Evolutionary conservation across 208 protist species (phyloP), one percentile per base, ranked within the genome.

Genomic region (Acanthamoeba castellanii): DNA sequence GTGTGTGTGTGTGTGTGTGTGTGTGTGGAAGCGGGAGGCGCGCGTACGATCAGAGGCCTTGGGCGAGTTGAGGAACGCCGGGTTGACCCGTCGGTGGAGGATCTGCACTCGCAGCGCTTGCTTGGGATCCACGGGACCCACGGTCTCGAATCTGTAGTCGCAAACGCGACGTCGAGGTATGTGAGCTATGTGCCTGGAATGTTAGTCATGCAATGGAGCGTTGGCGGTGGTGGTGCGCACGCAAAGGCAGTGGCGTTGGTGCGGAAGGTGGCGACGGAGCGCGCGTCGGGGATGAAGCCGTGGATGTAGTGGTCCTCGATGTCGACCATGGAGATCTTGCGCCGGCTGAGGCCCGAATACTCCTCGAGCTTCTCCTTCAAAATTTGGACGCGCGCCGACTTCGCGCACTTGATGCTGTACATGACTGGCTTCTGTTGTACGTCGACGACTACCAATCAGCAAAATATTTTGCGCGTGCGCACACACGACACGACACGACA

Each of bases 351-450:
- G 22, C 78, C 78, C 45, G 45, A 59, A n/a, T 59, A 57, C 78
- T 87, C 78, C 45, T 57, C 47, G 25, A 87, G 78, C 78, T 57
- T 57, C 47, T 87, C 78, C 47, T 87, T 87, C 45, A 87, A 55
- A 57, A 87, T 20, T 32, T 59, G 45, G 78, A 57, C 47, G 18
- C 78, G 78, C n/a, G 78, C 78, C 78, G 45, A 57, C 78, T 87
- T 87, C 5, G 78, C 34, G 27, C 34, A 57, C 78, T 87, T 87
- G 34, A 87, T 55, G 32, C 45, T 59, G 78, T 87, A 87, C 47
- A n/a, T 47, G 34, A 30, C 37, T 4, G 78, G 78, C 45, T 76
- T 76, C 68, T 76, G 68, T 76, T 27, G 18, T 18, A 50, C 47
- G 20, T 70, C 61, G 13, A 30, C 20, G 61, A 30, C 30, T 30